A percentile compares a stretch with the other conserved stretches of the same genome.
Conservation (phyloP, 2,329 filamentous ascomycete genomes). For the Alternaria conjuncta region DNA sequence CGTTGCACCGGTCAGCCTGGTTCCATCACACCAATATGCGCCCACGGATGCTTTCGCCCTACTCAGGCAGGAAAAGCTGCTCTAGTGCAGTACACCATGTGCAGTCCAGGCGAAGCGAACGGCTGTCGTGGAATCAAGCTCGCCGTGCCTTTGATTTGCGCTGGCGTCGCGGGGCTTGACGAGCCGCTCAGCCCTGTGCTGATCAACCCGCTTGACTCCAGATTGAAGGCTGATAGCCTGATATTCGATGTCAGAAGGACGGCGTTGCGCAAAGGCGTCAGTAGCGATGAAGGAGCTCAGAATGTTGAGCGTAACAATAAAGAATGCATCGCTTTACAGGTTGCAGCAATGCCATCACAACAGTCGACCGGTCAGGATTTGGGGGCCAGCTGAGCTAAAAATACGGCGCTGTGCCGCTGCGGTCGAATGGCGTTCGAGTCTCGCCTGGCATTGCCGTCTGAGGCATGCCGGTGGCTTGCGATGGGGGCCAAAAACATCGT, state of each 20-base stretch:
- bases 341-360: neutral
- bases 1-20: conserved; percentile 22
- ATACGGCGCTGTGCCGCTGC: conserved; percentile 18
- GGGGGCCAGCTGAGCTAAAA: conserved; percentile 21
- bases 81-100: neutral
- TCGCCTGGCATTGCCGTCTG: conserved; percentile 14
- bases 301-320: neutral
- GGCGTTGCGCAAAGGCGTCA: neutral
- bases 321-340: neutral
- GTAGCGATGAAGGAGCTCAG: neutral
- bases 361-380: neutral
- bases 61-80: neutral
- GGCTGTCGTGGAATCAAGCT: conserved; percentile 10
- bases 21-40: conserved; percentile 15
- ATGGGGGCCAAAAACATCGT: conserved; percentile 17
- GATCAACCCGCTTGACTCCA: conserved; percentile 2
- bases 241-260: neutral
- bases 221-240: neutral
- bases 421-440: conserved; percentile 11
- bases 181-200: conserved; percentile 6
- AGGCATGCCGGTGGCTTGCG: conserved; percentile 8
- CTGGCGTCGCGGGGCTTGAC: neutral
- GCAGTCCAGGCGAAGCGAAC: neutral
- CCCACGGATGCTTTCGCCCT: neutral
- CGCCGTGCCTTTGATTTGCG: neutral